Conservation (phyloP, 75 land plant genomes). For the Larix kaempferi region DNA sequence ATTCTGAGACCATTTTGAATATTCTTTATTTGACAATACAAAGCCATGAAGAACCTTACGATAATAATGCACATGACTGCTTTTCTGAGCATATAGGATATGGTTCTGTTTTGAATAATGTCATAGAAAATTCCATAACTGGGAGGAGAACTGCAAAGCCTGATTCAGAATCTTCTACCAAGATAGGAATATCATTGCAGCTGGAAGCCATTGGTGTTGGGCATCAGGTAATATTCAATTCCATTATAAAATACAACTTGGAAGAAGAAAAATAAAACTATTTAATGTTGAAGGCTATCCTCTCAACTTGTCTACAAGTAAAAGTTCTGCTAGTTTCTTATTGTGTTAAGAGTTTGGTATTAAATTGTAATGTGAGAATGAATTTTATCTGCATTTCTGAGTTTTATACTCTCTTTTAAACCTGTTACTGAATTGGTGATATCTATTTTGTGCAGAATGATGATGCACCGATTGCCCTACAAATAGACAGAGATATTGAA, state of each 20-base stretch:
- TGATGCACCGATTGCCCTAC: not conserved
- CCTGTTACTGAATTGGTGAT: too few species aligned
- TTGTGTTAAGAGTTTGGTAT: too few species aligned
- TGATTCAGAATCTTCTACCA: not conserved
- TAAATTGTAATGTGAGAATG: too few species aligned
- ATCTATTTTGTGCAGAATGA: not conserved
- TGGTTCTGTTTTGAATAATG: not conserved
- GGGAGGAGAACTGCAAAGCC: not conserved
- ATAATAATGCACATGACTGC: not conserved
- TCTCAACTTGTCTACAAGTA: too few species aligned
- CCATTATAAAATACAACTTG: too few species aligned
- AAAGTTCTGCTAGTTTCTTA: too few species aligned
- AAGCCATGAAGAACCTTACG: not conserved
- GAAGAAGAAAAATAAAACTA: too few species aligned
- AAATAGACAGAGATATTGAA: not conserved
- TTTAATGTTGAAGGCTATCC: too few species aligned
- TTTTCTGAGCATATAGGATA: not conserved
- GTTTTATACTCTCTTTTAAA: too few species aligned
- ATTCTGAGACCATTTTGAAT: conserved; percentile 53
- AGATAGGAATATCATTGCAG: not conserved
- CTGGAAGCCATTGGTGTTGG: not conserved
- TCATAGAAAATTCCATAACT: not conserved
- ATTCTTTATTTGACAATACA: conserved; percentile 22
- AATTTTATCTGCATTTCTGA: too few species aligned
- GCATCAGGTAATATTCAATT: not conserved